Conservation (phyloP, 2,329 filamentous ascomycete species). For the Aspergillus alliaceus region DNA sequence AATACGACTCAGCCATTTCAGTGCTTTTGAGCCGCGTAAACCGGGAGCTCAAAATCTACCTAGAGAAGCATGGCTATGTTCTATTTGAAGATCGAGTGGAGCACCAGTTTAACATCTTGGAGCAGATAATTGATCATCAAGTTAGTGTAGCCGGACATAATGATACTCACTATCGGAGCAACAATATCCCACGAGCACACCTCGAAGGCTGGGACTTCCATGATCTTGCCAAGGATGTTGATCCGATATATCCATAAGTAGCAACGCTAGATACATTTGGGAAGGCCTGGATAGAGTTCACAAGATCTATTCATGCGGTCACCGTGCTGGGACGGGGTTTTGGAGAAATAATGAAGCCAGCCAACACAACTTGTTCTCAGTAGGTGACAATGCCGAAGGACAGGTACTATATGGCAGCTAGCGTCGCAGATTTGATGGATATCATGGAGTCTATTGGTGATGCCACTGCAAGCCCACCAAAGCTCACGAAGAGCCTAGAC, state of each 20-base stretch:
- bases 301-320: conserved; percentile 24
- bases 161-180: too few species aligned
- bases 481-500: conserved; percentile 23
- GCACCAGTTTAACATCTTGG: conserved; percentile 25
- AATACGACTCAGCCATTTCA: too few species aligned
- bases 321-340: conserved; percentile 27
- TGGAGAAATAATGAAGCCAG: conserved; percentile 26
- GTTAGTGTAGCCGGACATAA: conserved; percentile 1
- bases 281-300: conserved; percentile 33
- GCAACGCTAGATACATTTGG: conserved; percentile 15
- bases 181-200: conserved; percentile 2
- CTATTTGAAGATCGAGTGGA: conserved; percentile 24
- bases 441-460: conserved; percentile 26
- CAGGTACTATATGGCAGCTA: too few species aligned
- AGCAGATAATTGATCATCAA: conserved; percentile 29
- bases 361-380: conserved; percentile 14
- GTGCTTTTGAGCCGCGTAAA: background rate
- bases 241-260: conserved; percentile 22
- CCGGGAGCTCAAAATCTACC: background rate
- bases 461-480: conserved; percentile 26
- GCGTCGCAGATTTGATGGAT: conserved; percentile 24
- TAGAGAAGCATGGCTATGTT: background rate
- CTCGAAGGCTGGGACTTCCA: conserved; percentile 34
- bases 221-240: conserved; percentile 19
- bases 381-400: conserved; percentile 31